Conservation (phyloP, 2,329 filamentous ascomycete genomes). For the Magnaporthiopsis rhizophila region DNA sequence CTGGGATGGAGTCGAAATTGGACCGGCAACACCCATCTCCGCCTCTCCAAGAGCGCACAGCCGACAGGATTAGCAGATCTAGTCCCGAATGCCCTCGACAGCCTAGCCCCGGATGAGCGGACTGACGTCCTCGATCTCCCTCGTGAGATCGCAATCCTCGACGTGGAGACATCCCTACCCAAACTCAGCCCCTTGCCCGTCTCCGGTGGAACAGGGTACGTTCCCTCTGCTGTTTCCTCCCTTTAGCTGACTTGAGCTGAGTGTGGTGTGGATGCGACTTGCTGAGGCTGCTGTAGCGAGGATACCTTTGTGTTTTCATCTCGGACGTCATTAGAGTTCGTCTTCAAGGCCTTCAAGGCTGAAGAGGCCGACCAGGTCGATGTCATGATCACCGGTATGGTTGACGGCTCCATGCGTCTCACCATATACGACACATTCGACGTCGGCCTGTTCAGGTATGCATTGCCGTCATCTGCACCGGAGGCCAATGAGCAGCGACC, state of each 20-base stretch:
- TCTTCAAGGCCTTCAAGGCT: constrained; percentile 55
- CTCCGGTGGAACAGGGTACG: constrained; percentile 56
- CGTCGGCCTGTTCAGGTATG: constrained; percentile 58
- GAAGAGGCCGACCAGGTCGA: constrained; percentile 68
- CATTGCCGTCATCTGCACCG: constrained; percentile 21
- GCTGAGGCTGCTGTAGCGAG: constrained; percentile 30
- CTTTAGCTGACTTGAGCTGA: background rate
- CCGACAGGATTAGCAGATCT: background rate
- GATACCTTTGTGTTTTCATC: constrained; percentile 59
- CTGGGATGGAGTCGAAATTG: constrained; percentile 46
- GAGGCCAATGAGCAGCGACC: constrained; percentile 1
- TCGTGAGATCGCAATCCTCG: constrained; percentile 62
- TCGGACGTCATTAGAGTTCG: constrained; percentile 58
- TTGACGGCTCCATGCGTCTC: constrained; percentile 63
- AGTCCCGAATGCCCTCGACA: background rate
- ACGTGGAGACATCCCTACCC: constrained; percentile 68
- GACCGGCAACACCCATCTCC: constrained; percentile 19
- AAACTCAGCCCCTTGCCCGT: constrained; percentile 65
- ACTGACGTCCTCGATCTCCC: constrained; percentile 49
- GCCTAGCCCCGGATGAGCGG: constrained; percentile 7
- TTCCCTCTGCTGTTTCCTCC: constrained; percentile 12
- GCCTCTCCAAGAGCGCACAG: background rate
- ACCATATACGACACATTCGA: constrained; percentile 82
- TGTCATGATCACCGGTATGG: constrained; percentile 67
- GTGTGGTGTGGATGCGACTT: background rate